Evolutionary conservation across 179 eudicot species (phyloP).

Genomic region (Silene coronaria): DNA sequence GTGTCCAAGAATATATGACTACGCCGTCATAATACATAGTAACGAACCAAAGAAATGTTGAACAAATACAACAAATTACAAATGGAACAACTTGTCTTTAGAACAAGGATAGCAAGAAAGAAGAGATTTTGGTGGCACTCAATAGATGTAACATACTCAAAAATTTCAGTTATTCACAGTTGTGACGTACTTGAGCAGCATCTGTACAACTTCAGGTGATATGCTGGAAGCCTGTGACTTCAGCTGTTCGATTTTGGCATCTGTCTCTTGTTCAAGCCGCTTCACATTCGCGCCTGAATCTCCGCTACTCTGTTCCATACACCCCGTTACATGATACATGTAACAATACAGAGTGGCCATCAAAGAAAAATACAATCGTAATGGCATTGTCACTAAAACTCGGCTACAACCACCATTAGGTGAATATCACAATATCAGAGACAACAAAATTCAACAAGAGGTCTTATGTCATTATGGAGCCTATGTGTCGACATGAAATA

Average conservation of each 20-base stretch:
- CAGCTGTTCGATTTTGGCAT: constrained; percentile 58
- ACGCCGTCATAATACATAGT: constrained; percentile 17
- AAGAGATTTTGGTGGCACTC: constrained; percentile 3
- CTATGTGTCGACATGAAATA: background rate
- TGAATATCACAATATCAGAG: too few relatives aligned
- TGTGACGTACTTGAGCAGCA: constrained; percentile 78
- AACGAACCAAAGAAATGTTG: constrained; percentile 13
- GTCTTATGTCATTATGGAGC: too few relatives aligned
- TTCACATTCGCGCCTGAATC: constrained; percentile 95
- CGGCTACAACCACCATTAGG: too few relatives aligned
- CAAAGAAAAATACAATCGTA: too few relatives aligned
- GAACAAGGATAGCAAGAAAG: constrained; percentile 10
- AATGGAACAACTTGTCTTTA: constrained; percentile 20
- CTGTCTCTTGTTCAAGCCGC: constrained; percentile 81
- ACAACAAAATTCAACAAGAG: too few relatives aligned
- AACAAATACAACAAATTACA: constrained; percentile 27
- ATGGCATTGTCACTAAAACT: too few relatives aligned
- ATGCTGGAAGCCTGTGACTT: constrained; percentile 60
- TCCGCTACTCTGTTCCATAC: constrained; percentile 65
- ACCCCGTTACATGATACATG: background rate
- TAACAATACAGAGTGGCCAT: background rate
- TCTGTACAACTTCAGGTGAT: constrained; percentile 67
- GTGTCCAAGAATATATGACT: constrained; percentile 18
- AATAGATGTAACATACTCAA: constrained; percentile 3
- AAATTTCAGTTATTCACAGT: constrained; percentile 52